Conservation (phyloP, 2,329 filamentous ascomycete species). For the Fusarium illudens region DNA sequence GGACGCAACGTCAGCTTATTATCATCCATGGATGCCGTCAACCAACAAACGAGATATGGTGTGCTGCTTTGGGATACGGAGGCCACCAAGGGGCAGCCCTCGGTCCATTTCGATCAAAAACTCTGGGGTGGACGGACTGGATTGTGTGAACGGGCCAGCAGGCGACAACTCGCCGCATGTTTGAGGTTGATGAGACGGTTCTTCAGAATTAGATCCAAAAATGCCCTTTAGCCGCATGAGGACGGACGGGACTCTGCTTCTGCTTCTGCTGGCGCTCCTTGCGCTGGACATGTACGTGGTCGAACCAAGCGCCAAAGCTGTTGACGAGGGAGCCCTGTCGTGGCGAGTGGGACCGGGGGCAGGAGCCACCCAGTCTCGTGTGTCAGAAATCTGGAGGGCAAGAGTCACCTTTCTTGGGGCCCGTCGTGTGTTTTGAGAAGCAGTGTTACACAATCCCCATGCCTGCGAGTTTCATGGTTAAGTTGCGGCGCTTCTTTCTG, state of each 20-base stretch:
- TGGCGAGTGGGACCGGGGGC: conserved; percentile 25
- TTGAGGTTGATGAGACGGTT: conserved; percentile 62
- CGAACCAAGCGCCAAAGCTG: conserved; percentile 23
- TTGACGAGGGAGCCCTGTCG: conserved; percentile 31
- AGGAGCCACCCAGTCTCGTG: conserved; percentile 24
- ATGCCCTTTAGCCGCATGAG: conserved; percentile 8
- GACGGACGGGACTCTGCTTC: not conserved
- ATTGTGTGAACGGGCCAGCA: conserved; percentile 30
- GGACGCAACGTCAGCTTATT: conserved; percentile 25
- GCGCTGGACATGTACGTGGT: conserved; percentile 6
- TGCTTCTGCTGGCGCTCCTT: conserved; percentile 20
- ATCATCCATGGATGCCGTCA: conserved; percentile 9
- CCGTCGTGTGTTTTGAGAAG: conserved; percentile 4
- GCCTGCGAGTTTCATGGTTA: conserved; percentile 16
- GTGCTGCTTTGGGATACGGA: not conserved
- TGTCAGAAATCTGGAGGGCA: conserved; percentile 31
- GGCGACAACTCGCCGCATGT: conserved; percentile 45
- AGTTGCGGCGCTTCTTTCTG: conserved; percentile 11
- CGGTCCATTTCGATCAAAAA: not conserved
- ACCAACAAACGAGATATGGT: conserved; percentile 7
- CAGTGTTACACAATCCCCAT: not conserved
- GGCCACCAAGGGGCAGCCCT: not conserved
- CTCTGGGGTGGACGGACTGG: not conserved
- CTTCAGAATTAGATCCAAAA: conserved; percentile 27
- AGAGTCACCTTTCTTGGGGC: not conserved